Evolutionary conservation across 2,329 filamentous ascomycete species (phyloP).

Genomic region (Colletotrichum liriopes): DNA sequence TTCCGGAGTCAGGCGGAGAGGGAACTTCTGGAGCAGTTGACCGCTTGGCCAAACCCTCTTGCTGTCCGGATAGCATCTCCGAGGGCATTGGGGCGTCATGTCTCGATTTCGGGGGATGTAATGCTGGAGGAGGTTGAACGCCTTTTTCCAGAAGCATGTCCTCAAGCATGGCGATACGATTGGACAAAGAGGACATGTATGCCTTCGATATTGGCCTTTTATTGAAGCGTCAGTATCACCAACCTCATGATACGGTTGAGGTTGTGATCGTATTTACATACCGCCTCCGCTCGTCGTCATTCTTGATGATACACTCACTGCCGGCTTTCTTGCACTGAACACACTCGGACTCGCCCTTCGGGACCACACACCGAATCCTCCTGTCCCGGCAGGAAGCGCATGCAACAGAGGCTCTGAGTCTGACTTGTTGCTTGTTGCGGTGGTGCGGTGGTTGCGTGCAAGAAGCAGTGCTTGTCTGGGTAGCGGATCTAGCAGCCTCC

Average conservation of each 20-base stretch:
- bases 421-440: conserved; percentile 55
- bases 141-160: conserved; percentile 66
- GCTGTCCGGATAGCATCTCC: conserved; percentile 43
- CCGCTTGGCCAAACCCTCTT: conserved; percentile 22
- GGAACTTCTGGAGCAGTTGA: conserved; percentile 47
- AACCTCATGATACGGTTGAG: neutral
- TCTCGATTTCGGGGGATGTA: conserved; percentile 68
- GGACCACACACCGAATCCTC: conserved; percentile 67
- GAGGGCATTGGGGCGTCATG: conserved; percentile 52
- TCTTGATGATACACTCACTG: conserved; percentile 69
- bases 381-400: conserved; percentile 68
- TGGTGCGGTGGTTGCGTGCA: conserved; percentile 48
- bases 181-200: conserved; percentile 71
- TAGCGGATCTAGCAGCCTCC: conserved; percentile 47
- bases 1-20: conserved; percentile 53
- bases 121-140: conserved; percentile 64
- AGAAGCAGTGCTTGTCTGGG: conserved; percentile 55
- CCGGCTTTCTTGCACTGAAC: conserved; percentile 67
- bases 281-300: conserved; percentile 71
- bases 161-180: conserved; percentile 67
- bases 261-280: conserved; percentile 46
- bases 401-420: conserved; percentile 68
- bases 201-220: conserved; percentile 70
- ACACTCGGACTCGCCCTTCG: conserved; percentile 65
- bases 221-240: conserved; percentile 26